These are phyloP conservation scores for Moricandia moricandioides DNA, from an alignment of 345 rosid genomes.

Conservation along the genomic window DNA sequence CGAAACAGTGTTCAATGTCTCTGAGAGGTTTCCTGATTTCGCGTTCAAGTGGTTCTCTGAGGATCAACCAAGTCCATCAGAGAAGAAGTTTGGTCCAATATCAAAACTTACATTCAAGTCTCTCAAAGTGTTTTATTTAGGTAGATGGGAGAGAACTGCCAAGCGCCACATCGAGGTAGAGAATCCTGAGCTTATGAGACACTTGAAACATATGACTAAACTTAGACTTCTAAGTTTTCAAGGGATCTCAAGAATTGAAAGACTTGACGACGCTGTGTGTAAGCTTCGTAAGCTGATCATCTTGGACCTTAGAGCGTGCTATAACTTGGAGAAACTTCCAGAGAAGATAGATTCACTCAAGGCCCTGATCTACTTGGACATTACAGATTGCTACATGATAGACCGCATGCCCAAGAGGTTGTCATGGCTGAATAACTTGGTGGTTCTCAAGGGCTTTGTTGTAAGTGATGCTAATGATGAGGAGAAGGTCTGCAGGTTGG, in stretches of 20 bases:
- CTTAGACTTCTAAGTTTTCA: constrained; percentile 48
- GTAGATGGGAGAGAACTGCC: constrained; percentile 46
- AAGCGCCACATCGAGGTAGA: constrained; percentile 48
- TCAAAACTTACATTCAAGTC: neutral
- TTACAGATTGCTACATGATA: constrained; percentile 52
- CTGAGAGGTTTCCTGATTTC: constrained; percentile 44
- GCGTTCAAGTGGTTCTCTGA: constrained; percentile 35
- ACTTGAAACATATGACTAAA: constrained; percentile 36
- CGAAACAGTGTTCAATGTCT: constrained; percentile 47
- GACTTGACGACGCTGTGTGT: constrained; percentile 34
- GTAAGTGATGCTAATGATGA: constrained; percentile 34
- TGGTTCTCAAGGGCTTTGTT: constrained; percentile 69
- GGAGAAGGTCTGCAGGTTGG: constrained; percentile 18
- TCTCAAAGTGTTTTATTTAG: constrained; percentile 43
- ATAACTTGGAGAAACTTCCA: constrained; percentile 52
- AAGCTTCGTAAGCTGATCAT: constrained; percentile 39
- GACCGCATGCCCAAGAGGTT: constrained; percentile 50
- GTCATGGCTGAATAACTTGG: constrained; percentile 37
- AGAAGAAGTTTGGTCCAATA: neutral
- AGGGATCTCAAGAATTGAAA: constrained; percentile 52
- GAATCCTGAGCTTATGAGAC: constrained; percentile 24
- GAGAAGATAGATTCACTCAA: constrained; percentile 40
- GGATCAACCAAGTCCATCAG: neutral
- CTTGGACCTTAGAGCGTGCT: constrained; percentile 61
- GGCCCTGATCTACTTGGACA: constrained; percentile 50